Percentiles rank a stretch among this genome's conserved stretches.
Evolutionary conservation across 1,284 basidiomycete species (phyloP).

Genomic region (Sporisorium exsertum): DNA sequence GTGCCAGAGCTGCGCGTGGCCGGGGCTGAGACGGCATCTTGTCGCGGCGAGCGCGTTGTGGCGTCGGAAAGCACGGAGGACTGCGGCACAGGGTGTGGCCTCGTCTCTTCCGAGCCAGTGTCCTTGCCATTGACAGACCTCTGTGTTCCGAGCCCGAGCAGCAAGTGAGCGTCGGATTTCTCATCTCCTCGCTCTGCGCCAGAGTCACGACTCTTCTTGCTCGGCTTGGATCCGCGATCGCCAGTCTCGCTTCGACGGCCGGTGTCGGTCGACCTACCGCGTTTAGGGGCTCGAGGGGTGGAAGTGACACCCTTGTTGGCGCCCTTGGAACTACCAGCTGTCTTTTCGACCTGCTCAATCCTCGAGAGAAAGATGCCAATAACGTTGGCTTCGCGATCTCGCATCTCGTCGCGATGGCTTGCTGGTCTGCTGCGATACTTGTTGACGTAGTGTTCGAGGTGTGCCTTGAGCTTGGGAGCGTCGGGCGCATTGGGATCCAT

Average conservation of each 20-base stretch:
- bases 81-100: not conserved
- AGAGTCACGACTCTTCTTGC: constrained; percentile 25
- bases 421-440: constrained; percentile 18
- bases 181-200: constrained; percentile 21
- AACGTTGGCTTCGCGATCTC: constrained; percentile 56
- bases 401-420: constrained; percentile 53
- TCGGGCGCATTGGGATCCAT: constrained; percentile 54
- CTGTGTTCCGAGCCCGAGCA: constrained; percentile 32
- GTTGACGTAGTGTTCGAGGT: constrained; percentile 48
- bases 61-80: not conserved
- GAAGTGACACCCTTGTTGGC: not conserved
- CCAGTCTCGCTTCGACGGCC: constrained; percentile 10
- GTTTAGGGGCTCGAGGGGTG: constrained; percentile 14
- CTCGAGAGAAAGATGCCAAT: constrained; percentile 53
- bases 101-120: not conserved
- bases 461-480: constrained; percentile 46
- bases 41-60: constrained; percentile 7
- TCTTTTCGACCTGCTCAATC: constrained; percentile 47
- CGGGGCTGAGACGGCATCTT: constrained; percentile 8
- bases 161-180: constrained; percentile 39
- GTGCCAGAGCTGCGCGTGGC: constrained; percentile 1
- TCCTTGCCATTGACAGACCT: constrained; percentile 5
- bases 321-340: constrained; percentile 6
- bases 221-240: constrained; percentile 14
- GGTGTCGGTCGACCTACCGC: constrained; percentile 30